Evolutionary conservation across 225 moss, liverwort and hornwort species (phyloP).

Genomic region (Polytrichum formosum): DNA sequence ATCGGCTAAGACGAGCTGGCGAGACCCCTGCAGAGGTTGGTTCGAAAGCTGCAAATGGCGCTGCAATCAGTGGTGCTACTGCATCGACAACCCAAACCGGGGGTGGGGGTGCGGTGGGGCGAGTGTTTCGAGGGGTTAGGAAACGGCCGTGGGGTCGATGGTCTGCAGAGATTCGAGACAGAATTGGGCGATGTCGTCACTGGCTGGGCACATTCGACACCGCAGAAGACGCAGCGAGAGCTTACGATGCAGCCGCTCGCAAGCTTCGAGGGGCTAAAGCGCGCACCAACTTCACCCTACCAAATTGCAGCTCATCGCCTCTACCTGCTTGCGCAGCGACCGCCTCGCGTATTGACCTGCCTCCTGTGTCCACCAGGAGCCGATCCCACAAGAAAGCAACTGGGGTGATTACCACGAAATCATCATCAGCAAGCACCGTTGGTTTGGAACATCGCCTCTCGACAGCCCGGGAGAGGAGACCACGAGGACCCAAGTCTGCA

Average conservation of each 20-base stretch:
- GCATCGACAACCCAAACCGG: neutral
- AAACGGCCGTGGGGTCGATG: conserved; percentile 96
- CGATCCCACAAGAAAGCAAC: neutral
- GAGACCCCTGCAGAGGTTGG: neutral
- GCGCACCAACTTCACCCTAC: conserved; percentile 54
- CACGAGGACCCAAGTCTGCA: neutral
- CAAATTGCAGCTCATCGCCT: conserved; percentile 37
- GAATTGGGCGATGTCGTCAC: conserved; percentile 83
- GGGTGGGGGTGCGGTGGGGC: conserved; percentile 22
- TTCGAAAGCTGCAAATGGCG: conserved; percentile 1
- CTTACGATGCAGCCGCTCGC: conserved; percentile 86
- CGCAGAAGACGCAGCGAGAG: conserved; percentile 89
- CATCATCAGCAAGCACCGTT: neutral
- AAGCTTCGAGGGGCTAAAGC: conserved; percentile 49
- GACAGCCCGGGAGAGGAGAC: neutral
- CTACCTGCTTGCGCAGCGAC: neutral
- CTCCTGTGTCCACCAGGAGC: neutral
- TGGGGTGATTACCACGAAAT: neutral
- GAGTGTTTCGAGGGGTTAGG: conserved; percentile 80
- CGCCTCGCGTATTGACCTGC: neutral
- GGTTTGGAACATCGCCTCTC: too few species aligned
- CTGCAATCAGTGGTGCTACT: neutral
- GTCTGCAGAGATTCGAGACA: conserved; percentile 96
- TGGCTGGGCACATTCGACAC: conserved; percentile 98
- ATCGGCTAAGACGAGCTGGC: neutral